A percentile compares a stretch with the other conserved stretches of the same genome.
Evolutionary conservation across 2,329 filamentous ascomycete genomes (phyloP).

Genomic region (Eutypella sp.): DNA sequence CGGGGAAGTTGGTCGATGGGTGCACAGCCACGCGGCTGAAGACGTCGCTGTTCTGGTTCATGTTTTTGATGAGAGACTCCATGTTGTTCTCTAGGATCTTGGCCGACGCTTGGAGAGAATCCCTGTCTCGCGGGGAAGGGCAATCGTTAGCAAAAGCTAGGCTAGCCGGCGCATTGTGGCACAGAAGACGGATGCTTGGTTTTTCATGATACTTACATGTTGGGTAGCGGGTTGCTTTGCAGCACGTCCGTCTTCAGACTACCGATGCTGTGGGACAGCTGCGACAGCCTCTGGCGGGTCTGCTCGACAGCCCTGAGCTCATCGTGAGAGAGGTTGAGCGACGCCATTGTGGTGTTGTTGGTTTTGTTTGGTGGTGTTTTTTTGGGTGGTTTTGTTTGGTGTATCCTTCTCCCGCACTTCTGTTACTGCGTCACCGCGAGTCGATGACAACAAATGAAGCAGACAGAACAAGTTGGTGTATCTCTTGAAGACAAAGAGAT

Average conservation of each 20-base stretch:
- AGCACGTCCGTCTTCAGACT: conserved; percentile 58
- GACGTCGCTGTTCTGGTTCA: conserved; percentile 61
- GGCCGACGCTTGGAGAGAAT: conserved; percentile 67
- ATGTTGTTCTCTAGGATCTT: conserved; percentile 69
- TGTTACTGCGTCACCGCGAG: too few species aligned
- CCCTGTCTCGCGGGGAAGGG: conserved; percentile 36
- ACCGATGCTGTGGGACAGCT: conserved; percentile 63
- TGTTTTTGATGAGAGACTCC: conserved; percentile 58
- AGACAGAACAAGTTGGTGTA: too few species aligned
- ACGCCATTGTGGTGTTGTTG: conserved; percentile 27
- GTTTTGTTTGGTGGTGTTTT: too few species aligned
- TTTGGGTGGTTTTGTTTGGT: too few species aligned
- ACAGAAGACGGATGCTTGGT: not conserved
- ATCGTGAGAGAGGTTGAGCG: conserved; percentile 49
- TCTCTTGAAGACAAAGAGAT: too few species aligned
- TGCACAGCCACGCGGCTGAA: conserved; percentile 68
- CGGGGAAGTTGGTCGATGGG: conserved; percentile 71
- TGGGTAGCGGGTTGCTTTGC: conserved; percentile 61
- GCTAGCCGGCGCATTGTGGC: too few species aligned
- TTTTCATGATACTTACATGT: conserved; percentile 56
- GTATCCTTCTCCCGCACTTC: too few species aligned
- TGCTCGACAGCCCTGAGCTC: conserved; percentile 67
- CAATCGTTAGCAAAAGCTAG: not conserved
- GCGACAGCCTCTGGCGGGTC: conserved; percentile 61
- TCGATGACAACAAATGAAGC: too few species aligned